Evolutionary conservation across 2,329 filamentous ascomycete species (phyloP).

Genomic region (Tolypocladium sp.): DNA sequence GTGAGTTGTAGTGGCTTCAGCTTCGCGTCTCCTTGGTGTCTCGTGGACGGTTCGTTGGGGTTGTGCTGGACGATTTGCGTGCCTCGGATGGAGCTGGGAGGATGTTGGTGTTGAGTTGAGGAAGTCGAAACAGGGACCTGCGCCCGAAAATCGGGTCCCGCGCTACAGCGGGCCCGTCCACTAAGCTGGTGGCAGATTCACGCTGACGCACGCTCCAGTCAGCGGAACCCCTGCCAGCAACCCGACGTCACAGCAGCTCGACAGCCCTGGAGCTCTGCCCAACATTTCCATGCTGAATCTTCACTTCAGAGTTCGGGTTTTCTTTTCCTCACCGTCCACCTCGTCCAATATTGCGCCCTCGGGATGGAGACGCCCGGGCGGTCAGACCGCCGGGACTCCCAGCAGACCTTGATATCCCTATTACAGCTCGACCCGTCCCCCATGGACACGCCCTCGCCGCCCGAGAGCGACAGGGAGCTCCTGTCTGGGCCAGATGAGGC

Average conservation of each 20-base stretch:
- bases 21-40: neutral
- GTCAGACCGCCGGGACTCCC: slow-evolving; percentile 28
- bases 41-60: neutral
- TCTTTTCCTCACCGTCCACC: neutral
- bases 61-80: neutral
- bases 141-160: neutral
- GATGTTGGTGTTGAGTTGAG: neutral
- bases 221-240: neutral
- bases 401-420: slow-evolving; percentile 54
- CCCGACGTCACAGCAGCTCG: neutral
- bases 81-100: neutral
- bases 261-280: neutral
- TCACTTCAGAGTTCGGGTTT: neutral
- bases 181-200: neutral
- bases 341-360: neutral
- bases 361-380: slow-evolving; percentile 8
- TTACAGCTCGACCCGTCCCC: slow-evolving; percentile 76
- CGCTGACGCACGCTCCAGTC: neutral
- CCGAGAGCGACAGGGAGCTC: slow-evolving; percentile 11
- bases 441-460: slow-evolving; percentile 46
- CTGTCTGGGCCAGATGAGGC: slow-evolving; percentile 25
- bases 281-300: neutral
- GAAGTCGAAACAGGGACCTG: neutral
- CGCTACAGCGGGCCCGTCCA: neutral
- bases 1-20: neutral